Evolutionary conservation across 768 basidiomycete genomes (phyloP).

Genomic region (Russula emetica): DNA sequence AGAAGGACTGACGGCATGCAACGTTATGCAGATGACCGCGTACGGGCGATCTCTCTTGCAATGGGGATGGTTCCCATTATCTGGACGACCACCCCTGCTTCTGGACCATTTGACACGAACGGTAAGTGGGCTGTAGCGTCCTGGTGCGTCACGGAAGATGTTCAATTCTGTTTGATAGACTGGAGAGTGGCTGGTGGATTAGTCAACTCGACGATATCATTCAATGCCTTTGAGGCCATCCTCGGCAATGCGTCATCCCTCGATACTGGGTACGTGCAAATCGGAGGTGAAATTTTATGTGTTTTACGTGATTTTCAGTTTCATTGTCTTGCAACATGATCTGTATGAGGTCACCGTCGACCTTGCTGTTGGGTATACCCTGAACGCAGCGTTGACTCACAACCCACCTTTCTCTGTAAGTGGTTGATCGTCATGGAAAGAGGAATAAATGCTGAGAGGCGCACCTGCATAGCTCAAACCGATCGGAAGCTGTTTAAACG

Average conservation of each 20-base stretch:
- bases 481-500: slow-evolving; percentile 72
- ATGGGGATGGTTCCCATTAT: slow-evolving; percentile 92
- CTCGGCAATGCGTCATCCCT: slow-evolving; percentile 61
- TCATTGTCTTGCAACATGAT: slow-evolving; percentile 89
- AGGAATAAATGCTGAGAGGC: slow-evolving; percentile 5
- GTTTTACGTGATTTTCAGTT: slow-evolving; percentile 41
- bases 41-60: slow-evolving; percentile 81
- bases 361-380: slow-evolving; percentile 82
- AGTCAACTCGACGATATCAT: slow-evolving; percentile 62
- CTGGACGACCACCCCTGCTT: slow-evolving; percentile 67
- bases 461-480: slow-evolving; percentile 49
- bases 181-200: slow-evolving; percentile 82
- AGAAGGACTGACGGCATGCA: slow-evolving; percentile 9
- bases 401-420: slow-evolving; percentile 61
- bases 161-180: slow-evolving; percentile 41
- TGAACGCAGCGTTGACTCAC: slow-evolving; percentile 67
- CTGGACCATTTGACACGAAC: slow-evolving; percentile 65
- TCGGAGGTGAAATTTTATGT: background rate
- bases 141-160: background rate
- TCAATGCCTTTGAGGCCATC: slow-evolving; percentile 67
- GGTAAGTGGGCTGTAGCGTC: slow-evolving; percentile 39
- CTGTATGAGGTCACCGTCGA: slow-evolving; percentile 82
- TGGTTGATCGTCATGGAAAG: background rate
- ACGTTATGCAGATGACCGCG: slow-evolving; percentile 67
- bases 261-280: slow-evolving; percentile 48